These are phyloP conservation scores for Penicillium sp. DNA, from an alignment of 2,329 filamentous ascomycete species.

Conservation along the genomic window DNA sequence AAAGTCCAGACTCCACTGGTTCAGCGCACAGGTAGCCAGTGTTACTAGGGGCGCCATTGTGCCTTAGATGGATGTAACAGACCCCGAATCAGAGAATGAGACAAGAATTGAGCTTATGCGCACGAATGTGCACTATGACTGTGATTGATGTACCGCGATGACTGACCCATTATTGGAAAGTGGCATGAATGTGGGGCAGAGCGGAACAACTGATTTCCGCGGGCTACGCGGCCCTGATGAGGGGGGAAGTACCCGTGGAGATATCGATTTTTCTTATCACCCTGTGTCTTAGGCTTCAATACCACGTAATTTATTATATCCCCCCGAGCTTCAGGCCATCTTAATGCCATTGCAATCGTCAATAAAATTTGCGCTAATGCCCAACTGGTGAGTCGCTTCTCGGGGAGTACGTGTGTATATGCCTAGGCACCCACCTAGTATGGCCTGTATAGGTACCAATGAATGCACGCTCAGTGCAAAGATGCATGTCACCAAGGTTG, in stretches of 20 bases:
- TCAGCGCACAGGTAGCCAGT: constrained; percentile 6
- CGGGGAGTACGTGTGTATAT: too few species aligned
- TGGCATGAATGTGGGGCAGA: constrained; percentile 2
- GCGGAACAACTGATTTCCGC: background rate
- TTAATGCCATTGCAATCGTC: too few species aligned
- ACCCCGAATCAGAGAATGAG: background rate
- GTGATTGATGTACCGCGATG: background rate
- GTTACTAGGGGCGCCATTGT: constrained; percentile 4
- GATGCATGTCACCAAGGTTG: too few species aligned
- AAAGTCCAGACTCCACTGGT: constrained; percentile 8
- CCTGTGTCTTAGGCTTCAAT: background rate
- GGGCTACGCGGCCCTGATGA: background rate
- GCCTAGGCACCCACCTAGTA: too few species aligned
- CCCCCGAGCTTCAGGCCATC: too few species aligned
- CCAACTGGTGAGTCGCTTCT: too few species aligned
- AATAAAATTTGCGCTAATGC: too few species aligned
- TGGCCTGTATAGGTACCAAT: too few species aligned
- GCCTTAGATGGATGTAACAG: background rate
- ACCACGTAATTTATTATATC: background rate
- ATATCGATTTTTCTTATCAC: too few species aligned
- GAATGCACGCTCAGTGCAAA: too few species aligned
- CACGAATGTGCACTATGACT: background rate
- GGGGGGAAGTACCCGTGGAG: background rate
- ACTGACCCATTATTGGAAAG: background rate
- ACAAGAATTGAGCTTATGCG: background rate